phyloP scores from a whole-genome alignment of 139 green algal genomes.

The Micractinium conductrix region DNA sequence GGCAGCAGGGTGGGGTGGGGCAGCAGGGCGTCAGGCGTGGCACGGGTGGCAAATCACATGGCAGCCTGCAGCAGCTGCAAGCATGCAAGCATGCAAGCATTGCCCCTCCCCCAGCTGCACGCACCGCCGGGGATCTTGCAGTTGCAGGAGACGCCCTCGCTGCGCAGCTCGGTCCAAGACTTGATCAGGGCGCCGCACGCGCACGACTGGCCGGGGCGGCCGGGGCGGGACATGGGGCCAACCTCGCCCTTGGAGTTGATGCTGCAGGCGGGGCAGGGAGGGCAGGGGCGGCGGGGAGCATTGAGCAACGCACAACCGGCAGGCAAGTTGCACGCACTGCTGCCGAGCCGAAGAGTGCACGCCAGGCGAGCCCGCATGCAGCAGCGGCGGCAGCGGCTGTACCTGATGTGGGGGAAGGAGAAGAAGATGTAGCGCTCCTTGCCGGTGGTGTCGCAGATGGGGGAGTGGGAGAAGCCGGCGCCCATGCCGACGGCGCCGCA shows the following conservation, averaged over 20 bases:
- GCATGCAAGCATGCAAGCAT: not conserved
- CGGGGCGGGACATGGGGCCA: slow-evolving; percentile 69
- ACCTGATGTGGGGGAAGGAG: slow-evolving; percentile 85
- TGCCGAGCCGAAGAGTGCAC: too few species aligned
- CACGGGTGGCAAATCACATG: too few species aligned
- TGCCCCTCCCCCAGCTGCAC: not conserved
- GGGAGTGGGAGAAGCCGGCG: slow-evolving; percentile 68
- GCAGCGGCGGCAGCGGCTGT: too few species aligned
- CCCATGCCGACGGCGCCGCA: slow-evolving; percentile 79
- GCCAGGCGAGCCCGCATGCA: too few species aligned
- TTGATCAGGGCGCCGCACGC: slow-evolving; percentile 84
- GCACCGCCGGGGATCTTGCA: slow-evolving; percentile 61
- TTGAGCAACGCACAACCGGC: too few species aligned
- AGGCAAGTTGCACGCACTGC: too few species aligned
- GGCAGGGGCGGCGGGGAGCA: too few species aligned
- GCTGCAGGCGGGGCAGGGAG: too few species aligned
- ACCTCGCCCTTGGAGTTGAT: slow-evolving; percentile 74
- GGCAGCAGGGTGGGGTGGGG: not conserved
- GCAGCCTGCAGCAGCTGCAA: too few species aligned
- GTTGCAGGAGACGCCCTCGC: slow-evolving; percentile 46
- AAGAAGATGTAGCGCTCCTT: slow-evolving; percentile 93
- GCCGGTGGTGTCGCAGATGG: slow-evolving; percentile 50
- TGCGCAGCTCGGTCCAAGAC: slow-evolving; percentile 47
- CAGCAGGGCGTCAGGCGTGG: too few species aligned
- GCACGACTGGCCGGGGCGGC: slow-evolving; percentile 61